phyloP scores from a whole-genome alignment of 345 rosid genomes.

The Excoecaria agallocha region DNA sequence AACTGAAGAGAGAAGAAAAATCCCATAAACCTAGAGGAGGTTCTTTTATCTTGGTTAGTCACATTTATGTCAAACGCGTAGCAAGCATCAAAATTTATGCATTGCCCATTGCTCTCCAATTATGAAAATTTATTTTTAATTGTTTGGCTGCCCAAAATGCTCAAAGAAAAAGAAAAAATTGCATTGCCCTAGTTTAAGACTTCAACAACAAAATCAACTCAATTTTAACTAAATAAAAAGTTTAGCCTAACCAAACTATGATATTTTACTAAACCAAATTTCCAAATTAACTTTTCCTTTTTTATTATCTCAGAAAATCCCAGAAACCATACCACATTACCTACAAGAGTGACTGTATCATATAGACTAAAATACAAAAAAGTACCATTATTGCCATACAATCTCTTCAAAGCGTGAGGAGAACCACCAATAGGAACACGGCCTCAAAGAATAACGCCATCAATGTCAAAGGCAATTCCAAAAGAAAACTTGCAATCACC shows the following conservation, averaged over 20 bases:
- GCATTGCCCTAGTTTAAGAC: background rate
- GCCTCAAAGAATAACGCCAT: constrained; percentile 51
- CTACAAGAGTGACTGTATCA: background rate
- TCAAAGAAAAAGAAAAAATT: background rate
- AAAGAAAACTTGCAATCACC: constrained; percentile 21
- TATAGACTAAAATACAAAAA: background rate
- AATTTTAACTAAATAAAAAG: background rate
- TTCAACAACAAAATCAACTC: background rate
- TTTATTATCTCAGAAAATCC: background rate
- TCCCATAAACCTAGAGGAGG: background rate
- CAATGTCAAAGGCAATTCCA: constrained; percentile 50
- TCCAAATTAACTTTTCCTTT: background rate
- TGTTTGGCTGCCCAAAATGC: background rate
- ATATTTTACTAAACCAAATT: background rate
- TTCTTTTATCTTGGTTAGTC: background rate
- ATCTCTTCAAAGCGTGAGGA: constrained; percentile 38
- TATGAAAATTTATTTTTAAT: background rate
- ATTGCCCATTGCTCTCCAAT: background rate
- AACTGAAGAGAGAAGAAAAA: background rate
- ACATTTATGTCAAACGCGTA: background rate
- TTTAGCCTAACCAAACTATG: background rate
- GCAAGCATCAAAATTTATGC: background rate
- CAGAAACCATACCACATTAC: background rate
- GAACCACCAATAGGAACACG: constrained; percentile 45
- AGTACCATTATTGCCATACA: constrained; percentile 35